Evolutionary conservation across 768 basidiomycete species (phyloP), one percentile per base, ranked within the genome.

Genomic region (Calocybe gangraenosa): DNA sequence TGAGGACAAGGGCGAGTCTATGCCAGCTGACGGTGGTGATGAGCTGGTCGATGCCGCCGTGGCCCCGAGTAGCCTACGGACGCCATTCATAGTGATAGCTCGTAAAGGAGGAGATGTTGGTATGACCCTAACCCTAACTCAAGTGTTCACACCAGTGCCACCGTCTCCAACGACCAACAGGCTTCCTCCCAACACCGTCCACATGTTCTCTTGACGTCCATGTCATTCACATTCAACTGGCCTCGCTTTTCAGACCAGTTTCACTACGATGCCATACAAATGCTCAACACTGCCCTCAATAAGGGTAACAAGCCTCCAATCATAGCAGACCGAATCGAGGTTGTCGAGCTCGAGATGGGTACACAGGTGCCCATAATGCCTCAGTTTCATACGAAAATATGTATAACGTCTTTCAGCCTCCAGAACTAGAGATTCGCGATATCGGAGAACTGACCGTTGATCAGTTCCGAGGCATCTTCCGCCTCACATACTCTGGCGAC

Each of bases 271-370:
- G 95, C 95, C 22, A 91, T 92, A 52, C 84, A 90, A 54, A 93
- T 96, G 89, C 86, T 98, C 69, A 92, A 93, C 53, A 85, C 82
- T n/a, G 90, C 91, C 34, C 87, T 94, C 65, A 92, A 92, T 75
- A 92, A 96, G 74, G 96, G 96, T 52, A 87, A 84, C 69, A 97
- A 96, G 62, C 96, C 95, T 1, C 92, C 93, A 21, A 87, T 99
- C 58, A 97, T 98, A 54, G 94, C 92, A 42, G 96, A 95, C 68
- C 85, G 79, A 65, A 98, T 99, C 52, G 92, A 98, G 64, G 96
- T 99, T 22, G 89, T 96, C 42, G 96, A 98, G 63, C 71, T 99
- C n/a, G 87, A 97, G 67, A 98, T 99, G 96, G 96, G 96, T 30
- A 92, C 89, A 2, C 87, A 95, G 74, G 94, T 92, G 49, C n/a